Evolutionary conservation across 2,329 filamentous ascomycete species (phyloP), one percentile per base, ranked within the genome.

Genomic region (Colletotrichum sansevieriae): DNA sequence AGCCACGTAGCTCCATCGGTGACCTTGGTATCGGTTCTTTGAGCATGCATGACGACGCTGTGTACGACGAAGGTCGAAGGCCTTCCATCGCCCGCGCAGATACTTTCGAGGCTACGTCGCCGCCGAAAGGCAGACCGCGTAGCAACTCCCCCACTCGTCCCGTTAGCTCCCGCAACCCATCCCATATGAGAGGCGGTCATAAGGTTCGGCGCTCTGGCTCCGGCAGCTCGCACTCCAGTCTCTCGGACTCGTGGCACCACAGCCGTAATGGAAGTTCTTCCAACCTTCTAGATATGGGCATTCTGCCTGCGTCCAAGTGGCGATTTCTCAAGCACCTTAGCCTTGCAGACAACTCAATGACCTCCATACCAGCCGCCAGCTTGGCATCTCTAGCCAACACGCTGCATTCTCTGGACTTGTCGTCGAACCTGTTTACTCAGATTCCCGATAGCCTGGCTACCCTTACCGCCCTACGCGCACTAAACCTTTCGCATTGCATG

Each of bases 401-500:
- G 0, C 84, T 99, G 33, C 93, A 95, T 76, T 98, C 96, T 0
- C 86, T 99, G 62, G 96, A 99, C 78, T 83, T 99, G 54, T 98
- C 96, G 1, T 90, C 90, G 58, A 99, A 99, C 76, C 88, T 97
- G 37, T 97, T 99, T 78, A 90, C 90, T n/a, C 93, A 98, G 78
- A 92, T 98, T 62, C 96, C 96, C 1, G 96, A 98, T 78, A 96
- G 93, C 74, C 83, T 99, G 65, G 92, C 95, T 12, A 92, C 89
- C 10, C 84, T 99, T 66, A 94, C 94, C 20, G 91, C 94, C 33
- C 87, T 99, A n/a, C 90, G 95, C 72, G 95, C 96, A 25, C 83
- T 99, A 62, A 98, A 99, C 75, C 85, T 99, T 29, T 97, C 95
- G 4, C 92, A 97, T 75, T 98, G 95, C 85, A 98, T 98, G 95